A percentile compares a stretch with the other conserved stretches of the same genome.
These are phyloP conservation scores for Yarrowia hollandica DNA, from an alignment of 805 yeast genomes.

Conservation along the genomic window DNA sequence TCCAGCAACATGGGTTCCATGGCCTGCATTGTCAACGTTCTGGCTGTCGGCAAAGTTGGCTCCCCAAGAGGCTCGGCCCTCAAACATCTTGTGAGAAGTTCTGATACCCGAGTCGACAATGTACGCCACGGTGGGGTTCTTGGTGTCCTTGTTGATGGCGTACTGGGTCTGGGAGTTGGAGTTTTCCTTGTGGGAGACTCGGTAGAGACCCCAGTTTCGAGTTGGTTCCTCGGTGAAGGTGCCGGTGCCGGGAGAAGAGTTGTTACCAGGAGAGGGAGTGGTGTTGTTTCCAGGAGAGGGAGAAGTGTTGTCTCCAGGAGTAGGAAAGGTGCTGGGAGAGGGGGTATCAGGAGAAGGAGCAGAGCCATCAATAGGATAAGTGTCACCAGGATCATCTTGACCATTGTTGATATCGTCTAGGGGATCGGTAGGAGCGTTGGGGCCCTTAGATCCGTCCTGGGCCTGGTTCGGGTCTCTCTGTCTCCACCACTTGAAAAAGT, in stretches of 20 bases:
- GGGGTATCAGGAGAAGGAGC: not conserved
- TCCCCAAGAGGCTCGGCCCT: constrained; percentile 85
- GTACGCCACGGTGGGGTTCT: constrained; percentile 58
- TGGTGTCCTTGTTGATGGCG: not conserved
- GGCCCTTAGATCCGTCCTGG: not conserved
- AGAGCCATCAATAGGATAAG: not conserved
- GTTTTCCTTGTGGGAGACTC: constrained; percentile 55
- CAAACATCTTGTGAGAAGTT: constrained; percentile 72
- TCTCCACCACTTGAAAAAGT: constrained; percentile 8
- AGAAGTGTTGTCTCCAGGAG: not conserved
- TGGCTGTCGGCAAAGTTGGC: constrained; percentile 73
- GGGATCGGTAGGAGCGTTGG: not conserved
- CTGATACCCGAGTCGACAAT: constrained; percentile 89
- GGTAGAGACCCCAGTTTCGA: constrained; percentile 93
- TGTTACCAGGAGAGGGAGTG: not conserved
- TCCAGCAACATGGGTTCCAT: constrained; percentile 96
- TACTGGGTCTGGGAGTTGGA: not conserved
- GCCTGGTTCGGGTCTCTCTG: not conserved
- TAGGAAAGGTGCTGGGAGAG: not conserved
- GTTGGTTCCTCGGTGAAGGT: constrained; percentile 46
- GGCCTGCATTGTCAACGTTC: constrained; percentile 84
- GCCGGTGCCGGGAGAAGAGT: not conserved
- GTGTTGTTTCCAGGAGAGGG: not conserved
- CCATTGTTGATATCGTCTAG: too few relatives aligned
- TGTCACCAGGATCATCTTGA: too few relatives aligned